Conservation (phyloP, 495 filamentous ascomycete genomes). For the Podospora didyma region DNA sequence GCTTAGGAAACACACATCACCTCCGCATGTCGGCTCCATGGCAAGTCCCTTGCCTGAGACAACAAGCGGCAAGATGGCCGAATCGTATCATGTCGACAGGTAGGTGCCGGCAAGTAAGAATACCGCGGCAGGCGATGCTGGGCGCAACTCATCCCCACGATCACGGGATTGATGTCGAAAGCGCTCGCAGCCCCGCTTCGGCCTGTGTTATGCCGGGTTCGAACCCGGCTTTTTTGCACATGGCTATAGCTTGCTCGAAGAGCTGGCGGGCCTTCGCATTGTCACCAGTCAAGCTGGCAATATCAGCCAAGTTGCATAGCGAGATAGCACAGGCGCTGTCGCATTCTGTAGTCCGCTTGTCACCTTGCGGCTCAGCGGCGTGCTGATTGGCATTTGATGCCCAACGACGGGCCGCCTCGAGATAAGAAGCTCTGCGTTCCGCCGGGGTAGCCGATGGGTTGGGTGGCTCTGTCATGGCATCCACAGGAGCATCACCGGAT, state of each 20-base stretch:
- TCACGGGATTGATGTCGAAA: conserved; percentile 8
- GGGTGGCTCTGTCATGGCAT: conserved; percentile 23
- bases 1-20: too few species aligned
- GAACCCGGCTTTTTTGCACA: conserved; percentile 62
- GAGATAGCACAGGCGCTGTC: conserved; percentile 80
- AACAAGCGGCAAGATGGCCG: too few species aligned
- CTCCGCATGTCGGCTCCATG: too few species aligned
- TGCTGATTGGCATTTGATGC: conserved; percentile 67
- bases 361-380: conserved; percentile 40
- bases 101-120: too few species aligned
- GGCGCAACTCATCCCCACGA: not conserved
- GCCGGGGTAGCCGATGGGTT: conserved; percentile 24
- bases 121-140: not conserved
- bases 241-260: conserved; percentile 59
- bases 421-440: conserved; percentile 46
- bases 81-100: too few species aligned
- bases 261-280: conserved; percentile 56
- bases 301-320: conserved; percentile 80
- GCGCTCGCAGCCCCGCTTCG: conserved; percentile 45
- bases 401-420: conserved; percentile 66
- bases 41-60: too few species aligned
- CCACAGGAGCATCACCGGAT: conserved; percentile 32
- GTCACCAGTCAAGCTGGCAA: conserved; percentile 68
- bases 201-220: conserved; percentile 59
- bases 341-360: conserved; percentile 71